phyloP scores from a whole-genome alignment of 2,329 filamentous ascomycete genomes.

The Colletotrichum brevisporum region DNA sequence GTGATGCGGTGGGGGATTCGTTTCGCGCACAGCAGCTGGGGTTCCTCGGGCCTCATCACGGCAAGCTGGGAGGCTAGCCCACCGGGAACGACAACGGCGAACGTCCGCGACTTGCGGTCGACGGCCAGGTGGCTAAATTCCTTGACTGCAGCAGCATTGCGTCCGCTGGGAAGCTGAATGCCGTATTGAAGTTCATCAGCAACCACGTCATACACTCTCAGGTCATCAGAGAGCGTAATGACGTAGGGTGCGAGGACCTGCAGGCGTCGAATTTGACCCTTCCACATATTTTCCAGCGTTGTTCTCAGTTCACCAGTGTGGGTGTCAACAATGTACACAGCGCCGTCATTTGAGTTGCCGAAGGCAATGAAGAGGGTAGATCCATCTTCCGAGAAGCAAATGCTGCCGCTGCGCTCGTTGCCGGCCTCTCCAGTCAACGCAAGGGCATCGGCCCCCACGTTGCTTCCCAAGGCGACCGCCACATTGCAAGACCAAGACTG shows the following conservation, averaged over 20 bases:
- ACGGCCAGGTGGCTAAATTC: constrained; percentile 78
- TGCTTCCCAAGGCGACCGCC: constrained; percentile 42
- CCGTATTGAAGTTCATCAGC: constrained; percentile 80
- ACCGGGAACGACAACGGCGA: constrained; percentile 72
- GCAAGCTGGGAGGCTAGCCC: constrained; percentile 68
- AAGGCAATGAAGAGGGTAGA: constrained; percentile 83
- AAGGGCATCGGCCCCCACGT: constrained; percentile 51
- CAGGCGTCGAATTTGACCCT: constrained; percentile 75
- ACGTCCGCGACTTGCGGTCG: constrained; percentile 74
- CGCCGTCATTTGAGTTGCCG: constrained; percentile 67
- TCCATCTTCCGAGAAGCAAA: constrained; percentile 87
- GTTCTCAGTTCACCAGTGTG: constrained; percentile 76
- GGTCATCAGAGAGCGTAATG: constrained; percentile 79
- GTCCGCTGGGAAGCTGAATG: constrained; percentile 65
- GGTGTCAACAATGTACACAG: constrained; percentile 83
- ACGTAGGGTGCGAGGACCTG: constrained; percentile 81
- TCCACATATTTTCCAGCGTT: constrained; percentile 77
- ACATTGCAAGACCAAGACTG: constrained; percentile 81
- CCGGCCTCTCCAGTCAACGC: constrained; percentile 45
- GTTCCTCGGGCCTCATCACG: constrained; percentile 75
- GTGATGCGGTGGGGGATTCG: constrained; percentile 72
- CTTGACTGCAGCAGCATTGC: constrained; percentile 48
- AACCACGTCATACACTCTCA: constrained; percentile 89
- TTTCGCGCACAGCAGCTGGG: constrained; percentile 71
- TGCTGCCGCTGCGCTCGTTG: constrained; percentile 68